Percentiles rank a stretch among this genome's conserved stretches.
Conservation (phyloP, 371 early-diverging fungal genomes). For the Mortierella sp. region DNA sequence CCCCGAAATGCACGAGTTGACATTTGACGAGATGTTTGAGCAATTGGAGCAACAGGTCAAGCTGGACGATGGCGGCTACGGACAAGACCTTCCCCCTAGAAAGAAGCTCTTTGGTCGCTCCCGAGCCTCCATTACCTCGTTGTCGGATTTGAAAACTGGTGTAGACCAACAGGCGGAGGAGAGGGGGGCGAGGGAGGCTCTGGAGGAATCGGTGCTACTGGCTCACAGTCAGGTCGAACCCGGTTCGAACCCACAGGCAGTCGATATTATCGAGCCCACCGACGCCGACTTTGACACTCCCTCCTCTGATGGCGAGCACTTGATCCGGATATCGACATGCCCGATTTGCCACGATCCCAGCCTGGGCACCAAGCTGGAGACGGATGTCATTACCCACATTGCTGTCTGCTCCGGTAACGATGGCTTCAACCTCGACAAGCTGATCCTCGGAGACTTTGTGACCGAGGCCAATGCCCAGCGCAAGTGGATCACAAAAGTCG, state of each 20-base stretch:
- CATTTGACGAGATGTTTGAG: slow-evolving; percentile 71
- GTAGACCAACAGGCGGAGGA: slow-evolving; percentile 14
- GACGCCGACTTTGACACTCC: slow-evolving; percentile 33
- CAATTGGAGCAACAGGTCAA: slow-evolving; percentile 65
- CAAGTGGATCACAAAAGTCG: slow-evolving; percentile 84
- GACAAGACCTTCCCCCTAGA: background rate
- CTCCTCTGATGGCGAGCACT: slow-evolving; percentile 63
- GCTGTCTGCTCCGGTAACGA: slow-evolving; percentile 76
- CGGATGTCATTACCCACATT: slow-evolving; percentile 83
- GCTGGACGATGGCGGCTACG: slow-evolving; percentile 17
- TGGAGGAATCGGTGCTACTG: slow-evolving; percentile 26
- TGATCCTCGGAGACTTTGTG: slow-evolving; percentile 84
- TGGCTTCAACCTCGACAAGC: slow-evolving; percentile 69
- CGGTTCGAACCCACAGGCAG: slow-evolving; percentile 8
- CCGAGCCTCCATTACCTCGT: background rate
- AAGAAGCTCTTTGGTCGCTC: slow-evolving; percentile 19
- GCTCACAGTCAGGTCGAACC: slow-evolving; percentile 2
- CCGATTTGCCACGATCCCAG: slow-evolving; percentile 78
- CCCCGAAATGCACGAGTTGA: slow-evolving; percentile 67
- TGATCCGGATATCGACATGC: slow-evolving; percentile 75
- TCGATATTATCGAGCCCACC: slow-evolving; percentile 15
- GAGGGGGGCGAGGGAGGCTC: slow-evolving; percentile 21
- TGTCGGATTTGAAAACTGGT: slow-evolving; percentile 8
- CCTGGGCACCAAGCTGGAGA: slow-evolving; percentile 65
- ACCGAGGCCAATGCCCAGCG: slow-evolving; percentile 82